Evolutionary conservation across 2,329 filamentous ascomycete genomes (phyloP).

Genomic region (Monilinia fructicola): DNA sequence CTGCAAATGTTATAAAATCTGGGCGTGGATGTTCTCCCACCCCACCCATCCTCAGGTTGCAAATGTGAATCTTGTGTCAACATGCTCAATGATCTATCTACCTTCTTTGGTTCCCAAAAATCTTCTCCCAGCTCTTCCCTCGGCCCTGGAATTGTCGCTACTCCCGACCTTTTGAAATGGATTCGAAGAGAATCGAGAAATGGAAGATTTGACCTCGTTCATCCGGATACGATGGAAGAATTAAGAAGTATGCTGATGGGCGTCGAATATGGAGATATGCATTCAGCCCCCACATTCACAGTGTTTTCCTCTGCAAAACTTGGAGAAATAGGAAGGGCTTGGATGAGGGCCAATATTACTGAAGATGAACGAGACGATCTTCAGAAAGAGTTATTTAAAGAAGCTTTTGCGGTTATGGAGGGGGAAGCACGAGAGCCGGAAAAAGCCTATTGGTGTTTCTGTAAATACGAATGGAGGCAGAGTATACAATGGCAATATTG

Average conservation of each 20-base stretch:
- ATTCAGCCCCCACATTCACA: not conserved
- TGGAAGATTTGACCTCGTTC: constrained; percentile 11
- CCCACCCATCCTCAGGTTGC: not conserved
- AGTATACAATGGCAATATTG: constrained; percentile 1
- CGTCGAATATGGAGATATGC: not conserved
- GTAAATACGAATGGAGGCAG: constrained; percentile 6
- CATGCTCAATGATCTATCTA: constrained; percentile 15
- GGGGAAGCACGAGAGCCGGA: not conserved
- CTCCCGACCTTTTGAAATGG: constrained; percentile 16
- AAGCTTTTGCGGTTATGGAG: constrained; percentile 1
- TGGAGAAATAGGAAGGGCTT: not conserved
- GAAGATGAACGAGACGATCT: not conserved
- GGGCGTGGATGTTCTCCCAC: constrained; percentile 6
- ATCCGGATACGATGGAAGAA: constrained; percentile 3
- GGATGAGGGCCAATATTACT: not conserved
- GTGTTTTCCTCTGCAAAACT: constrained; percentile 5
- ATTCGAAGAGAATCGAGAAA: constrained; percentile 12
- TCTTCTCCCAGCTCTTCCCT: not conserved
- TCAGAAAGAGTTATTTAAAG: constrained; percentile 2
- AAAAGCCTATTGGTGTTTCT: constrained; percentile 16
- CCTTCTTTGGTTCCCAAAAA: not conserved
- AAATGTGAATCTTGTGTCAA: constrained; percentile 16
- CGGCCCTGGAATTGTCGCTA: not conserved
- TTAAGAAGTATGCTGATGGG: constrained; percentile 16
- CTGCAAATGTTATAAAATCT: constrained; percentile 13